Evolutionary conservation across 2,329 filamentous ascomycete genomes (phyloP).

Genomic region (Fusarium ramigenum): DNA sequence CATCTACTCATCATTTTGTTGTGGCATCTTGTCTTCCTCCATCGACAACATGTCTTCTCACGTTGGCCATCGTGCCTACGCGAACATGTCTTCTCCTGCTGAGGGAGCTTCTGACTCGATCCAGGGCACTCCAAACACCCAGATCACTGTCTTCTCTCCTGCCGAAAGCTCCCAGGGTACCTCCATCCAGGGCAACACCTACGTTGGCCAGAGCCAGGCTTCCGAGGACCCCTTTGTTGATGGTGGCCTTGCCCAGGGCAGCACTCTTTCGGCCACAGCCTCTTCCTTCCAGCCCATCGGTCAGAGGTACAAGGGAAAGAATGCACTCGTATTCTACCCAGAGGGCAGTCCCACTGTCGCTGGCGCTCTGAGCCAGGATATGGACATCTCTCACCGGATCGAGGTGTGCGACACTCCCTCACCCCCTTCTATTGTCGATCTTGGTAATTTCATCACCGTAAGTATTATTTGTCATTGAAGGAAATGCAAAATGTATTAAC

Average conservation of each 20-base stretch:
- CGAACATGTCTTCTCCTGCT: conserved; percentile 61
- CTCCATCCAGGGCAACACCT: conserved; percentile 35
- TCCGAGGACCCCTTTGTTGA: conserved; percentile 64
- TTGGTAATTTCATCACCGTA: conserved; percentile 59
- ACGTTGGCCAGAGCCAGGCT: conserved; percentile 32
- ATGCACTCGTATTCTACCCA: conserved; percentile 3
- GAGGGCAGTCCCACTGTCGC: conserved; percentile 44
- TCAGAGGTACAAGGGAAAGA: conserved; percentile 10
- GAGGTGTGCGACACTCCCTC: conserved; percentile 49
- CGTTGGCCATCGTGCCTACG: conserved; percentile 50
- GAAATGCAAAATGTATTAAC: conserved; percentile 14
- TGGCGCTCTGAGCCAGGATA: conserved; percentile 55
- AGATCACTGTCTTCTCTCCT: conserved; percentile 70
- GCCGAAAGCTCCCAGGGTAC: conserved; percentile 56
- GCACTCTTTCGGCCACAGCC: conserved; percentile 70
- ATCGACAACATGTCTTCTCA: conserved; percentile 50
- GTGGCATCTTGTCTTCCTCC: neutral
- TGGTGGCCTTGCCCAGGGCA: conserved; percentile 35
- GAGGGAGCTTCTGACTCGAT: conserved; percentile 65
- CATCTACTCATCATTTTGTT: conserved; percentile 31
- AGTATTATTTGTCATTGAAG: conserved; percentile 20
- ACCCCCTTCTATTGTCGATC: conserved; percentile 48
- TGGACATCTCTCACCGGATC: conserved; percentile 57
- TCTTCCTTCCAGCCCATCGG: conserved; percentile 65
- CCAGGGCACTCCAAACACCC: conserved; percentile 72